Evolutionary conservation across 352 stramenopile species (phyloP).

Genomic region (Phytophthora rubi): DNA sequence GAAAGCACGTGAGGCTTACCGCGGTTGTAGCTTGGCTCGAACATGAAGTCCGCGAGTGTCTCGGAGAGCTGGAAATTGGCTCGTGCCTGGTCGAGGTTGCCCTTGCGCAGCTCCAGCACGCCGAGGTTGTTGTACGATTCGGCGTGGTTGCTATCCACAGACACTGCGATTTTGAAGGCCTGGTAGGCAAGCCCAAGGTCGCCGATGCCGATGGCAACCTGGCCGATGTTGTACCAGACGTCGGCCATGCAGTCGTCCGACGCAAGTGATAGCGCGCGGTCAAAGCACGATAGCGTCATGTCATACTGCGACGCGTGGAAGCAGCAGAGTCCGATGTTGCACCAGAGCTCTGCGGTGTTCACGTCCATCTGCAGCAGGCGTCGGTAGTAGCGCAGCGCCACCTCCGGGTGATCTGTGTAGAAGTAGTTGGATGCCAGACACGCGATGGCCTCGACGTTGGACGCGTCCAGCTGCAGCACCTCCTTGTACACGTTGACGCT

Average conservation of each 20-base stretch:
- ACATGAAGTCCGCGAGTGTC: constrained; percentile 87
- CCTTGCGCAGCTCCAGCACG: constrained; percentile 90
- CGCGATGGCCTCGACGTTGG: constrained; percentile 92
- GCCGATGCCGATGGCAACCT: constrained; percentile 93
- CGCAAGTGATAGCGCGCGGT: constrained; percentile 87
- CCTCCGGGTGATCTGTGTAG: constrained; percentile 92
- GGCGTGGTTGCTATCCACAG: constrained; percentile 91
- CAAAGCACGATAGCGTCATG: constrained; percentile 94
- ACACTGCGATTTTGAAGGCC: constrained; percentile 93
- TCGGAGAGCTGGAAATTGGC: constrained; percentile 86
- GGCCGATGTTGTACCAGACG: constrained; percentile 95
- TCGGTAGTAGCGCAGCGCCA: constrained; percentile 93
- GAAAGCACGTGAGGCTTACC: constrained; percentile 36
- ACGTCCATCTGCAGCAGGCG: constrained; percentile 94
- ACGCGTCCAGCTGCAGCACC: constrained; percentile 87
- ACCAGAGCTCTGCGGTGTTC: constrained; percentile 92
- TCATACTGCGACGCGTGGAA: constrained; percentile 96
- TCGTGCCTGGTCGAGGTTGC: constrained; percentile 87
- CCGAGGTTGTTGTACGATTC: constrained; percentile 93
- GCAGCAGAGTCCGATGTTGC: constrained; percentile 94
- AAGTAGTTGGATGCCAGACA: constrained; percentile 94
- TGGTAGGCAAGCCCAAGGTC: constrained; percentile 94
- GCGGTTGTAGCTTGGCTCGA: constrained; percentile 93
- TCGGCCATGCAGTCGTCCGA: constrained; percentile 92
- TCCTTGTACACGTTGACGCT: constrained; percentile 88